These are phyloP conservation scores for Bruguiera hainesii DNA, from an alignment of 441 rosid genomes.

Conservation along the genomic window DNA sequence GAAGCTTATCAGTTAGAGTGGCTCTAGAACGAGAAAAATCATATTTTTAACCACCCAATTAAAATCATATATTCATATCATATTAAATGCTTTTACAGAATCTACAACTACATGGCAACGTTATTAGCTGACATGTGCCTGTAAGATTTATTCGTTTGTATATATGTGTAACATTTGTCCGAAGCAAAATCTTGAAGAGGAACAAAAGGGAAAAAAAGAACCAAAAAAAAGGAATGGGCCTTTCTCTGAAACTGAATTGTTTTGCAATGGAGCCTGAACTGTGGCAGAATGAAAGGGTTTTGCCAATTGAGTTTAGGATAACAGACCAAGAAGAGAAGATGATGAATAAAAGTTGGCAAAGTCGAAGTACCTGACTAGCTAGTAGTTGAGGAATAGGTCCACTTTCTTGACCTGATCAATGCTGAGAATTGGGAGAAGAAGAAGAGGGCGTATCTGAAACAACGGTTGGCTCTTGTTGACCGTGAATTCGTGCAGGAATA, in stretches of 20 bases:
- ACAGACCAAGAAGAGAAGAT: neutral
- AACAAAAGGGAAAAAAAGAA: neutral
- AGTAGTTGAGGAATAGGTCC: neutral
- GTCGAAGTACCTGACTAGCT: constrained; percentile 12
- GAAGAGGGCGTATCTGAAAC: constrained; percentile 69
- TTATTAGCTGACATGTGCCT: too few species aligned
- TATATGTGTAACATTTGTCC: too few species aligned
- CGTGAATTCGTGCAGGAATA: constrained; percentile 85
- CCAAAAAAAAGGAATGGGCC: neutral
- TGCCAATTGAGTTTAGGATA: neutral
- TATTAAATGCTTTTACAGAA: too few species aligned
- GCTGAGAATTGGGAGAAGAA: constrained; percentile 82
- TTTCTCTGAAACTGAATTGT: neutral
- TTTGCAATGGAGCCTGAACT: too few species aligned
- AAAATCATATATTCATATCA: too few species aligned
- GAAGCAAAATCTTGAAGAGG: too few species aligned
- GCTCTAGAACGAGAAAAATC: too few species aligned
- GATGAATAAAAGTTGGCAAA: neutral
- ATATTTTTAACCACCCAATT: too few species aligned
- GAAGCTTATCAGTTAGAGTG: neutral
- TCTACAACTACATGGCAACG: too few species aligned
- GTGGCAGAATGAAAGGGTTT: neutral
- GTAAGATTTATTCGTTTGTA: too few species aligned
- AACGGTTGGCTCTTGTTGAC: constrained; percentile 63
- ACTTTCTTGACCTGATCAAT: constrained; percentile 33